Evolutionary conservation across 2,329 filamentous ascomycete genomes (phyloP).

Genomic region (Volutella citrinella): DNA sequence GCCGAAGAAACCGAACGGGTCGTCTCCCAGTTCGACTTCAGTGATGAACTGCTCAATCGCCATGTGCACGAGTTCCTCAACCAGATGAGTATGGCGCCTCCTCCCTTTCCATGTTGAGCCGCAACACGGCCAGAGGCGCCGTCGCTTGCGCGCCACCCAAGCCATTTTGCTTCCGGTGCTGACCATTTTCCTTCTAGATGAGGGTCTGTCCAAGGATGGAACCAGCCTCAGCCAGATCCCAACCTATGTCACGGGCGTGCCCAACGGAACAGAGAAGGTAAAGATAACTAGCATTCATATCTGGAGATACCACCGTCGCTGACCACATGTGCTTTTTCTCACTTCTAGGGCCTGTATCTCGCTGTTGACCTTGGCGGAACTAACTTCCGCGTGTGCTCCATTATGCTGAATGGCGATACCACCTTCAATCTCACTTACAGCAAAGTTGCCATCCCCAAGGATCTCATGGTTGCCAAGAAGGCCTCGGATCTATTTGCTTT

Average conservation of each 20-base stretch:
- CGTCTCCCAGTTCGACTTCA: constrained; percentile 82
- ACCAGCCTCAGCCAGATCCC: constrained; percentile 92
- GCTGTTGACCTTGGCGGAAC: constrained; percentile 97
- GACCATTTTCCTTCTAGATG: constrained; percentile 49
- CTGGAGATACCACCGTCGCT: too few relatives aligned
- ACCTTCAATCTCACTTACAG: constrained; percentile 92
- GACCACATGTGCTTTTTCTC: too few relatives aligned
- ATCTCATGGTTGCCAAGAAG: constrained; percentile 86
- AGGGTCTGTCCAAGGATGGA: constrained; percentile 75
- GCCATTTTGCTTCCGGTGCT: constrained; percentile 2
- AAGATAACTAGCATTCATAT: constrained; percentile 12
- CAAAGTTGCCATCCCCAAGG: constrained; percentile 85
- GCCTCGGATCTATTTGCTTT: constrained; percentile 87
- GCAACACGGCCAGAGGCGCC: too few relatives aligned
- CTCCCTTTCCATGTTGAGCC: constrained; percentile 2
- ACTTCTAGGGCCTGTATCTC: constrained; percentile 82
- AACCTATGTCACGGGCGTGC: constrained; percentile 92
- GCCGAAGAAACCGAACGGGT: constrained; percentile 73
- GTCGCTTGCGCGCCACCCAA: background rate
- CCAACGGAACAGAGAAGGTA: constrained; percentile 97
- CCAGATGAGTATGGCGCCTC: constrained; percentile 64
- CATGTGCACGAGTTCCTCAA: constrained; percentile 82
- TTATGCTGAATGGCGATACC: constrained; percentile 88
- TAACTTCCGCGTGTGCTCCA: constrained; percentile 96
- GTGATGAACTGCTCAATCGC: constrained; percentile 71